phyloP scores from a whole-genome alignment of 2,329 filamentous ascomycete species.

The Colletotrichum lini region DNA sequence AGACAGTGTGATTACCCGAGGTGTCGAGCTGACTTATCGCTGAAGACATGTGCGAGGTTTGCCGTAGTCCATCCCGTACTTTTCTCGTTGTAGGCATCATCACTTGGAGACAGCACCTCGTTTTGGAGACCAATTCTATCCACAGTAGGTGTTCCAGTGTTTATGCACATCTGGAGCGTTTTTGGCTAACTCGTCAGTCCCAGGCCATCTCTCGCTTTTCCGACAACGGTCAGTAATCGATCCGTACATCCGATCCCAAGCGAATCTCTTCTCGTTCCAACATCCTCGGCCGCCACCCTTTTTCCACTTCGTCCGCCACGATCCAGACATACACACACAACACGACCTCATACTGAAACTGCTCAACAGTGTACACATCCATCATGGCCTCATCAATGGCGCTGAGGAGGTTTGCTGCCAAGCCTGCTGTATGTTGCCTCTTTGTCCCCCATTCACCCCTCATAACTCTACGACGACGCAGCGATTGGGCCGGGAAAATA shows the following conservation, averaged over 20 bases:
- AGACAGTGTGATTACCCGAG: conserved; percentile 24
- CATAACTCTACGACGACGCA: neutral
- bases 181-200: neutral
- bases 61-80: conserved; percentile 15
- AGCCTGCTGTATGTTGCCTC: conserved; percentile 66
- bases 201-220: conserved; percentile 25
- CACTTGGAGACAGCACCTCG: conserved; percentile 35
- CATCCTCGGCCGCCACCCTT: conserved; percentile 18
- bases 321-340: conserved; percentile 4
- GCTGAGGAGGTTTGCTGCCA: conserved; percentile 72
- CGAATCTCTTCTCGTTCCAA: neutral
- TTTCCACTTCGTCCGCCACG: neutral
- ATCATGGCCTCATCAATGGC: conserved; percentile 75
- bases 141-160: conserved; percentile 12
- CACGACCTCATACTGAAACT: conserved; percentile 18
- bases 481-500: neutral
- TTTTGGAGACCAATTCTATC: conserved; percentile 35
- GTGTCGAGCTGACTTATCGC: conserved; percentile 20
- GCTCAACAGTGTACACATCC: conserved; percentile 37
- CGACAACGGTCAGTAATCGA: conserved; percentile 33
- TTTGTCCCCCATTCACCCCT: conserved; percentile 25
- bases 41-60: conserved; percentile 27
- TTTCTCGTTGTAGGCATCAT: conserved; percentile 33
- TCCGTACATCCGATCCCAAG: neutral
- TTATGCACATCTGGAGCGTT: neutral